A percentile compares a stretch with the other conserved stretches of the same genome.
Evolutionary conservation across 306 rosid genomes (phyloP).

Genomic region (Gastrolobium bilobum): DNA sequence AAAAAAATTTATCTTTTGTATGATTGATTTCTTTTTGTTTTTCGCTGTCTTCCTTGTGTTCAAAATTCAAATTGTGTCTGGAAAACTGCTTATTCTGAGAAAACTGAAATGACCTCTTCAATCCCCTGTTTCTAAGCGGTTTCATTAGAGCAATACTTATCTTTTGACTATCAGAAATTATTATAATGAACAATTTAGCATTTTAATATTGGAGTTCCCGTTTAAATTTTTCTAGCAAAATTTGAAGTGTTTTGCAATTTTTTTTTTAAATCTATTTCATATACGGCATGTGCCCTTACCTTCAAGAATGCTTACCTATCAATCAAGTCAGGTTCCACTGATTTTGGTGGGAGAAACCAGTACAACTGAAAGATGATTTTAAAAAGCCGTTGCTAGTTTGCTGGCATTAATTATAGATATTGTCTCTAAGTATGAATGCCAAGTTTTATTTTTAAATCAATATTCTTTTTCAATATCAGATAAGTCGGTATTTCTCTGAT

Average conservation of each 20-base stretch:
- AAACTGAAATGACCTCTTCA: not conserved
- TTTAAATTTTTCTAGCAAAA: not conserved
- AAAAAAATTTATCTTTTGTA: not conserved
- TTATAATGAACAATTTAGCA: not conserved
- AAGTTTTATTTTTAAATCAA: slow-evolving; percentile 14
- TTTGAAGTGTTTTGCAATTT: not conserved
- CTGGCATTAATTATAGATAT: not conserved
- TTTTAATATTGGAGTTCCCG: not conserved
- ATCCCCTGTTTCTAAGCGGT: not conserved
- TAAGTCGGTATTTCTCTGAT: slow-evolving; percentile 91
- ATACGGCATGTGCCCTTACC: not conserved
- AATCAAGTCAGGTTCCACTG: not conserved
- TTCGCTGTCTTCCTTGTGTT: not conserved
- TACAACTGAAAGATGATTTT: not conserved
- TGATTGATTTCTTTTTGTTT: not conserved
- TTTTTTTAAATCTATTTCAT: not conserved
- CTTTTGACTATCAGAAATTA: not conserved
- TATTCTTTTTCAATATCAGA: slow-evolving; percentile 61
- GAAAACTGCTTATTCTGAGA: slow-evolving; percentile 19
- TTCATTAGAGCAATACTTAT: not conserved
- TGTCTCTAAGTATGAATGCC: not conserved
- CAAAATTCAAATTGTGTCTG: not conserved
- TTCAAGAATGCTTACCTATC: not conserved
- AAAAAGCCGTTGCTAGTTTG: not conserved
- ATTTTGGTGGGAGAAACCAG: not conserved